These are phyloP conservation scores for Diplodia scrobiculata DNA, from an alignment of 2,329 filamentous ascomycete species.

Conservation along the genomic window DNA sequence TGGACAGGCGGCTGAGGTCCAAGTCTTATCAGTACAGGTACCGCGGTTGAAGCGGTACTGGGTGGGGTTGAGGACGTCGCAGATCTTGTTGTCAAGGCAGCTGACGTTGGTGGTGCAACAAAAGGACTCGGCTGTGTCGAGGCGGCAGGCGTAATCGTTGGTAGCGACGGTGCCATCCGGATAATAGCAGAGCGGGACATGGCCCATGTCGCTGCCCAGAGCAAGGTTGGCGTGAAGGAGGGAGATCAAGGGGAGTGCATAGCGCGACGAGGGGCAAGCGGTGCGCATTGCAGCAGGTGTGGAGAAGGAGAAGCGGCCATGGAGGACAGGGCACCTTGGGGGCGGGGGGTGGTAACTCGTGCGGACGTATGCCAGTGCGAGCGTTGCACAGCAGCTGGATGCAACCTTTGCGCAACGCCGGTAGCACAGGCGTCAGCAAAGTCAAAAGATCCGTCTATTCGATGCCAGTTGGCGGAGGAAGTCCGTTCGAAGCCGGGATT, in stretches of 20 bases:
- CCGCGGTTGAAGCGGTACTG: slow-evolving; percentile 24
- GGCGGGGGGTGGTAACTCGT: no score
- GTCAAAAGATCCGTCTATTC: no score
- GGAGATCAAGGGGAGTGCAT: background rate
- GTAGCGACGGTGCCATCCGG: slow-evolving; percentile 21
- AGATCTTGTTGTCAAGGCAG: slow-evolving; percentile 27
- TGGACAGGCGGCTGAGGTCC: slow-evolving; percentile 18
- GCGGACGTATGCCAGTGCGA: background rate
- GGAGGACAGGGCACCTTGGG: no score
- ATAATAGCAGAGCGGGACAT: slow-evolving; percentile 24
- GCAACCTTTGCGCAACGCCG: no score
- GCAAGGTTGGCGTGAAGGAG: background rate
- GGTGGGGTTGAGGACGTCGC: background rate
- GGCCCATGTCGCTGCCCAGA: background rate
- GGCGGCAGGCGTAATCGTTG: slow-evolving; percentile 25
- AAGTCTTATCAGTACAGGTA: slow-evolving; percentile 27
- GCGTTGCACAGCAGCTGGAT: background rate
- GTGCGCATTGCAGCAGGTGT: background rate
- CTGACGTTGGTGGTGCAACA: slow-evolving; percentile 22
- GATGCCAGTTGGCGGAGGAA: no score
- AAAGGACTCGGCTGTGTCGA: slow-evolving; percentile 17
- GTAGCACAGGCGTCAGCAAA: no score
- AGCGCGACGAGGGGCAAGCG: background rate
- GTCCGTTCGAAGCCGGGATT: no score
- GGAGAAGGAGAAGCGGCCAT: background rate